phyloP scores from a whole-genome alignment of 129 eudicot genomes.

The Chrysanthemum seticuspe region DNA sequence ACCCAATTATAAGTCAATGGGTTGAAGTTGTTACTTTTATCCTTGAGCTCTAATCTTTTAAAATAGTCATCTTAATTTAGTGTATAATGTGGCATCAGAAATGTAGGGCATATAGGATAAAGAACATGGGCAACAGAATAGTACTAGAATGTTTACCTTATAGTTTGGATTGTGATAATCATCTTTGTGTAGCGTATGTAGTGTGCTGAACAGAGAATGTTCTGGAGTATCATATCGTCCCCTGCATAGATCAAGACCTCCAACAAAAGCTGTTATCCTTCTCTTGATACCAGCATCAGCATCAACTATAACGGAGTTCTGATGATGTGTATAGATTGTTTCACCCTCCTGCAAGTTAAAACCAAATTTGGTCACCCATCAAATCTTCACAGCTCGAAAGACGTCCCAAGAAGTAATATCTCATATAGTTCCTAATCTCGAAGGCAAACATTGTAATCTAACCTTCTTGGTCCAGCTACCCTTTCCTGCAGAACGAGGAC shows the following conservation, averaged over 20 bases:
- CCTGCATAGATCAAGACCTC: conserved; percentile 15
- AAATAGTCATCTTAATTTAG: not conserved
- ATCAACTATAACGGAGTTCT: not conserved
- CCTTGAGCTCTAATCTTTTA: not conserved
- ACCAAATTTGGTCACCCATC: not conserved
- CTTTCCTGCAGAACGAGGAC: conserved; percentile 58
- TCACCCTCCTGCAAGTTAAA: conserved; percentile 5
- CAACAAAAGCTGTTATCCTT: conserved; percentile 7
- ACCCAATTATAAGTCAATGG: too few species aligned
- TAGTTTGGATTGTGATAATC: conserved; percentile 12
- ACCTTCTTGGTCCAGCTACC: conserved; percentile 22
- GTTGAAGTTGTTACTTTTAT: too few species aligned
- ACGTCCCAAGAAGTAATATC: not conserved
- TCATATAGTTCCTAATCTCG: not conserved
- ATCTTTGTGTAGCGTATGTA: conserved; percentile 4
- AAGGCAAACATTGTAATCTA: not conserved
- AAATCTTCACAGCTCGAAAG: not conserved
- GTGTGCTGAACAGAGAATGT: conserved; percentile 6
- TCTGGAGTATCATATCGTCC: conserved; percentile 17
- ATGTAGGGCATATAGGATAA: not conserved
- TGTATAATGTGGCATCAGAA: not conserved
- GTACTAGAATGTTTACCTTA: conserved; percentile 6
- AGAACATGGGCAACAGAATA: not conserved
- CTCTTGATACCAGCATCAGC: conserved; percentile 14
- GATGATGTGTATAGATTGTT: conserved; percentile 15